Conservation (phyloP, 2,329 filamentous ascomycete species). For the Akanthomyces lecanii region DNA sequence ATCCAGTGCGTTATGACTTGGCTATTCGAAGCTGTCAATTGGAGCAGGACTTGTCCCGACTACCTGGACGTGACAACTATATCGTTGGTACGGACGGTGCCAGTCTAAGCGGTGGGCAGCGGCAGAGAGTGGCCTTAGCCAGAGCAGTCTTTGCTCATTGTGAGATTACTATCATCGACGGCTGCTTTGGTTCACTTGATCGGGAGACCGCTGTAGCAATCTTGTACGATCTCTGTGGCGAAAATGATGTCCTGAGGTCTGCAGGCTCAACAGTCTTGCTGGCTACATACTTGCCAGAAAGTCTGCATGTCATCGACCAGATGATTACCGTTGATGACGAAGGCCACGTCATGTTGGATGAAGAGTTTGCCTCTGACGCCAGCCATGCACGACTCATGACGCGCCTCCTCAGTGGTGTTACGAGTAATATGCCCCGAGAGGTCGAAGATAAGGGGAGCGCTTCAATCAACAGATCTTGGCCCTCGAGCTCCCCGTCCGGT, state of each 20-base stretch:
- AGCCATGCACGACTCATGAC: not conserved
- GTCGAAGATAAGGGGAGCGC: not conserved
- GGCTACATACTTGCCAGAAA: not conserved
- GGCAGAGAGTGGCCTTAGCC: not conserved
- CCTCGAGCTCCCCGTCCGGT: too few relatives aligned
- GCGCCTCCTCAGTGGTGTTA: too few relatives aligned
- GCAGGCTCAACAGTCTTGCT: not conserved
- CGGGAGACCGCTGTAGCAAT: not conserved
- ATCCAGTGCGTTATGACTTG: not conserved
- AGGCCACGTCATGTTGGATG: not conserved
- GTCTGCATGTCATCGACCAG: not conserved
- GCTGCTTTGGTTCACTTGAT: not conserved
- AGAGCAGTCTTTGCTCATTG: not conserved
- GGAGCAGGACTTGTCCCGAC: not conserved
- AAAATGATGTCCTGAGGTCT: not conserved
- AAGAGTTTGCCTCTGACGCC: not conserved
- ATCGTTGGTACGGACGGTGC: not conserved
- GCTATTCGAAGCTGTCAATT: not conserved
- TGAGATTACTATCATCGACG: not conserved
- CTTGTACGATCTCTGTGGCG: not conserved
- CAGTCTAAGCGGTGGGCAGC: not conserved
- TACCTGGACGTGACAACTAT: not conserved
- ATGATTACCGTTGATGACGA: not conserved
- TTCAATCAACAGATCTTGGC: not conserved
- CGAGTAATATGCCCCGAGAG: too few relatives aligned